Percentiles rank a stretch among this genome's conserved stretches.
phyloP scores from a whole-genome alignment of 2,329 filamentous ascomycete species.

The Fusarium sacchari region DNA sequence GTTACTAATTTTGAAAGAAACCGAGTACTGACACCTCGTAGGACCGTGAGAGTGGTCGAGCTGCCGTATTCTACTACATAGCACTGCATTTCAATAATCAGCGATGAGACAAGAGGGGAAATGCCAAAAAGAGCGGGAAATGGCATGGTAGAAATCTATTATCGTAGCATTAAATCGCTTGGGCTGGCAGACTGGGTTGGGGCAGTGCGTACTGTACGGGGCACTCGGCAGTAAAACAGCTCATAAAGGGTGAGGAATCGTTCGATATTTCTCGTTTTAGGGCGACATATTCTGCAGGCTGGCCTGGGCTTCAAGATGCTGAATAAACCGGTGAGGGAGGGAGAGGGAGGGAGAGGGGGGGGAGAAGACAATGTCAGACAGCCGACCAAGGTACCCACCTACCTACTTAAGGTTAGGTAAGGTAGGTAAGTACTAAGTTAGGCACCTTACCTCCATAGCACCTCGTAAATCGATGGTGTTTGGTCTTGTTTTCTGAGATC shows the following conservation, averaged over 20 bases:
- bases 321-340: slow-evolving; percentile 6
- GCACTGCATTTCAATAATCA: slow-evolving; percentile 1
- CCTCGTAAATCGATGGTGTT: background rate
- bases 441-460: background rate
- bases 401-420: no score
- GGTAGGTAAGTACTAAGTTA: no score
- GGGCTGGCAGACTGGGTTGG: slow-evolving; percentile 4
- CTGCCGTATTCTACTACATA: background rate
- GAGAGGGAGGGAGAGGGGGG: no score
- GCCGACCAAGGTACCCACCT: background rate
- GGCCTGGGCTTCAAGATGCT: background rate
- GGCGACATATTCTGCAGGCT: slow-evolving; percentile 11
- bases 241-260: slow-evolving; percentile 29
- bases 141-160: slow-evolving; percentile 16
- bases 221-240: slow-evolving; percentile 27
- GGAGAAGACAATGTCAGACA: slow-evolving; percentile 3
- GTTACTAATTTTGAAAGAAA: background rate
- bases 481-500: background rate
- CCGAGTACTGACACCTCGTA: background rate
- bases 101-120: background rate
- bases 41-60: background rate
- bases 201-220: slow-evolving; percentile 31
- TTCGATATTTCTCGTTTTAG: slow-evolving; percentile 28
- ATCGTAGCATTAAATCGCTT: slow-evolving; percentile 23
- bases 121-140: slow-evolving; percentile 3